Evolutionary conservation across 345 rosid genomes (phyloP).

Genomic region (Euphorbia peplus): DNA sequence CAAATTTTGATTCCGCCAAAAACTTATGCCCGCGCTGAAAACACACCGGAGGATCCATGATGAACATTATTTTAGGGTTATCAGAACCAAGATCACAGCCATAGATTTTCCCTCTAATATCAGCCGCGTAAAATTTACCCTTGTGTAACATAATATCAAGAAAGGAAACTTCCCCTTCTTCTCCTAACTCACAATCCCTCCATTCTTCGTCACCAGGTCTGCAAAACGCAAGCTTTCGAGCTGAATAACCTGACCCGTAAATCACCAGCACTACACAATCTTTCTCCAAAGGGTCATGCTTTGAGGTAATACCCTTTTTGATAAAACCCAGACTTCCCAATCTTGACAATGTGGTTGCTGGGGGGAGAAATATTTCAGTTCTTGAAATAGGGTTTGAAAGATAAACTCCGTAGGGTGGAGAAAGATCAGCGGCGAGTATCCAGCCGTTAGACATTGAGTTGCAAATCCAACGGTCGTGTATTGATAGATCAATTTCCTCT

Average conservation of each 20-base stretch:
- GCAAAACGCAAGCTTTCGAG: conserved; percentile 1
- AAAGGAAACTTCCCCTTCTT: background rate
- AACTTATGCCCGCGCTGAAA: background rate
- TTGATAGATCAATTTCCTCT: background rate
- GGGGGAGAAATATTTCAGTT: conserved; percentile 1
- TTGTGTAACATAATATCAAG: conserved; percentile 5
- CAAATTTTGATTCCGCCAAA: background rate
- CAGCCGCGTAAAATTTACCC: conserved; percentile 6
- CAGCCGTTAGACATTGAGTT: background rate
- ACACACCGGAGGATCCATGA: background rate
- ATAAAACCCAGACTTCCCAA: background rate
- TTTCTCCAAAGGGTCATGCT: background rate
- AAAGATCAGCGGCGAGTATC: background rate
- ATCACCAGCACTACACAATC: conserved; percentile 1
- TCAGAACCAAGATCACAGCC: background rate
- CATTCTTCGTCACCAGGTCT: conserved; percentile 6
- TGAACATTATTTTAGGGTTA: background rate
- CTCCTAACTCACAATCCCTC: background rate
- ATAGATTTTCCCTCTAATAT: background rate
- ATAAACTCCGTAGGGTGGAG: background rate
- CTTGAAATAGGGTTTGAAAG: conserved; percentile 6
- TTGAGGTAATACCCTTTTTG: background rate
- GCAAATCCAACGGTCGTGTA: background rate
- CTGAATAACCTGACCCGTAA: background rate
- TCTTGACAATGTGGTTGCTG: background rate